A percentile compares a stretch with the other conserved stretches of the same genome.
Conservation (phyloP, 176 grass and related monocot species). For the Hsuehochloa calcarea region DNA sequence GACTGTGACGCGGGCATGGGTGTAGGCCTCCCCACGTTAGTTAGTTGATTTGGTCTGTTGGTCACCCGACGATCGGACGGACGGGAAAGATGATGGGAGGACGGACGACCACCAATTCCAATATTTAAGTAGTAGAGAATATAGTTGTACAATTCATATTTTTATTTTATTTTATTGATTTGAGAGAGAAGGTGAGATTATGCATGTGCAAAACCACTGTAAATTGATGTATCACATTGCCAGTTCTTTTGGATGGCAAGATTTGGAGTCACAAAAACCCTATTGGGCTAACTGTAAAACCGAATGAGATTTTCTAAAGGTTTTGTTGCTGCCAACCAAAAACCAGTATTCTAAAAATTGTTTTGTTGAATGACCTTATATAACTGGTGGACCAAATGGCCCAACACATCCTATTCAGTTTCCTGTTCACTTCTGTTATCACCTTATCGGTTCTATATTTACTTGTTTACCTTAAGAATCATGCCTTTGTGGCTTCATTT, state of each 20-base stretch:
- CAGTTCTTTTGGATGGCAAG: background rate
- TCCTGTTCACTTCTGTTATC: background rate
- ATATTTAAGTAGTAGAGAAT: too few species aligned
- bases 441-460: background rate
- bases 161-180: background rate
- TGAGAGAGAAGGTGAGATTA: background rate
- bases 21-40: too few species aligned
- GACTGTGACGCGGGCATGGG: too few species aligned
- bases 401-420: background rate
- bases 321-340: background rate
- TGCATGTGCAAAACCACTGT: background rate
- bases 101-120: too few species aligned
- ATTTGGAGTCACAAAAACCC: background rate
- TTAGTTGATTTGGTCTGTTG: too few species aligned
- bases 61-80: too few species aligned
- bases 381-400: background rate
- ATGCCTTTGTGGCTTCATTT: background rate
- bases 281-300: background rate
- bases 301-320: background rate
- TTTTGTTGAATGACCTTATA: conserved; percentile 7
- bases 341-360: background rate
- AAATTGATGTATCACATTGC: background rate
- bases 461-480: background rate
- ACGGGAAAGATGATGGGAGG: too few species aligned
- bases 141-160: background rate